These are phyloP conservation scores for Bonia amplexicaulis DNA, from an alignment of 176 grass and related monocot species.

Conservation along the genomic window DNA sequence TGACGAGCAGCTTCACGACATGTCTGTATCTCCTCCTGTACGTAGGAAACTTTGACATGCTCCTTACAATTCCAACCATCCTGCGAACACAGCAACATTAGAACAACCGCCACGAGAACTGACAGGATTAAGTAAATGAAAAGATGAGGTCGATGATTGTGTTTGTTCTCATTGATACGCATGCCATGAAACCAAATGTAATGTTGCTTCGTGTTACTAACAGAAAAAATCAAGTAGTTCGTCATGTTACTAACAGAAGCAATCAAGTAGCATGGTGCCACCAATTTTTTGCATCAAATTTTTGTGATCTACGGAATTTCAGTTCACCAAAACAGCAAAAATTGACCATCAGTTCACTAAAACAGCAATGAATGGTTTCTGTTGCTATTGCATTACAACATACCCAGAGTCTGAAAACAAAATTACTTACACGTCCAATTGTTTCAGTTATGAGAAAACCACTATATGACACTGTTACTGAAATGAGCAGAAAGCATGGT, in stretches of 20 bases:
- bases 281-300: not conserved
- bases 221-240: not conserved
- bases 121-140: not conserved
- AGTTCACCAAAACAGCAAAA: not conserved
- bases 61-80: constrained; percentile 73
- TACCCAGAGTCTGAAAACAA: not conserved
- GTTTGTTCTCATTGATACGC: not conserved
- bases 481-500: not conserved
- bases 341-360: not conserved
- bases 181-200: not conserved
- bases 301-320: not conserved
- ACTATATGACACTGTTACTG: not conserved
- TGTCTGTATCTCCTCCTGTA: constrained; percentile 72
- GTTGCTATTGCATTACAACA: not conserved
- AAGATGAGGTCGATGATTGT: not conserved
- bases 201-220: not conserved
- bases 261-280: not conserved
- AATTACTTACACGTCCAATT: not conserved
- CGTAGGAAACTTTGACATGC: constrained; percentile 74
- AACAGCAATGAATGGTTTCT: not conserved
- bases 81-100: constrained; percentile 30
- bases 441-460: not conserved
- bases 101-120: not conserved
- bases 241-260: not conserved
- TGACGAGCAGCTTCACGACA: constrained; percentile 59